Evolutionary conservation across 208 protist species (phyloP), one percentile per base, ranked within the genome.

Genomic region (Leishmania aethiopica): DNA sequence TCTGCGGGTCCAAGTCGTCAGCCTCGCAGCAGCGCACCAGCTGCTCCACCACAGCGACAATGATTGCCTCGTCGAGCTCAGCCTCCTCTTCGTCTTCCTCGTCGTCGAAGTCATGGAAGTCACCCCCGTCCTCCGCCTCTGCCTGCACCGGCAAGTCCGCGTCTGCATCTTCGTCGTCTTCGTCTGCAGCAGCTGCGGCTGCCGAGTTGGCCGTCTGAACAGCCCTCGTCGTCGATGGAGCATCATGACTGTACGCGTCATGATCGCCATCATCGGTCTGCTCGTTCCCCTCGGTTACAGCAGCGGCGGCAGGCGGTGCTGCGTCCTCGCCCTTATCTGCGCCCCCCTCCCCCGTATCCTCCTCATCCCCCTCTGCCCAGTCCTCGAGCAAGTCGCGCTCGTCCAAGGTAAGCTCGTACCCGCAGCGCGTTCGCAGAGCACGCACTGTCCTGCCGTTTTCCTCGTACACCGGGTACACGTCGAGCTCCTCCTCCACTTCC

Each of bases 11-110:
- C 28, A 94, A 84, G 69, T 95, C 92, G 42, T 92, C 90, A 42
- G 81, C 84, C 70, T 91, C 86, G 78, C 92, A 97, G 81, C 94
- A 97, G 42, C 82, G 82, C 75, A 97, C 83, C 28, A 97, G 85
- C 80, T 91, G 91, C 86, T 93, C 90, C 37, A 90, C 89, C 6
- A 94, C 86, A 11, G 92, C 92, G 10, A 95, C 86, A 13, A 94
- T 45, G 17, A 97, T 64, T 11, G 84, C 87, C 66, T 89, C 90
- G 69, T 97, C 92, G 0, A 97, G 85, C 77, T 89, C 89, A 59
- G 88, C 92, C 53, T 95, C 93, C 75, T 87, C 90, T 49, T 92
- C 94, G 3, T 91, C 91, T 7, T 94, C 91, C 28, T 94, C 91
- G 28, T 89, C 85, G 45, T 91, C 85, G 25, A 87, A 62, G 78